Percentiles rank a stretch among this genome's conserved stretches.
These are phyloP conservation scores for Colletotrichum falcatum DNA, from an alignment of 2,329 filamentous ascomycete genomes.

Conservation along the genomic window DNA sequence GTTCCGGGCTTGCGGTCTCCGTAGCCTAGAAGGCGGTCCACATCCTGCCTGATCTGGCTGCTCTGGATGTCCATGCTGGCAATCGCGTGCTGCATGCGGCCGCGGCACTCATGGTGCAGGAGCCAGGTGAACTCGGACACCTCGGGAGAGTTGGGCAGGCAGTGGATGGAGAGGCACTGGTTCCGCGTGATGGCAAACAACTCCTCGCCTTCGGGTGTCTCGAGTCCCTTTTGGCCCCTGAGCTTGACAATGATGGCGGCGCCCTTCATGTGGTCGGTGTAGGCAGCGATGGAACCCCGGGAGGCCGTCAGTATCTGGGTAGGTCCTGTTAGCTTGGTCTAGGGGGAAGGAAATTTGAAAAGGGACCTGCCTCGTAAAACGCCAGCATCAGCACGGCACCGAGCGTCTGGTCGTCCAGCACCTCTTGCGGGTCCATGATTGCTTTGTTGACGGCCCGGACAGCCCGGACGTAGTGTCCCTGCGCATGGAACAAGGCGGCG, in stretches of 20 bases:
- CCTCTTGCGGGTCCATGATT: conserved; percentile 38
- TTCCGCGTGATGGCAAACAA: conserved; percentile 44
- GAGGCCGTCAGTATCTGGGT: conserved; percentile 41
- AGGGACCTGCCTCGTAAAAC: conserved; percentile 36
- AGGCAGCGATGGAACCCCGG: conserved; percentile 40
- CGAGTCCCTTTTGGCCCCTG: conserved; percentile 40
- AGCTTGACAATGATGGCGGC: conserved; percentile 43
- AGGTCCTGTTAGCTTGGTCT: neutral
- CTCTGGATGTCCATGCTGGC: conserved; percentile 42
- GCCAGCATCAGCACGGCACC: conserved; percentile 40
- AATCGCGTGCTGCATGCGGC: conserved; percentile 41
- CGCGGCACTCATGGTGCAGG: conserved; percentile 41
- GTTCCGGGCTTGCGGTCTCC: conserved; percentile 38
- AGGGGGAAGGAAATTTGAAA: neutral
- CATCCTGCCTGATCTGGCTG: conserved; percentile 43
- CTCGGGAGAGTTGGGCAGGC: conserved; percentile 41
- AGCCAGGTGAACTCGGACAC: conserved; percentile 43
- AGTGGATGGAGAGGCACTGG: conserved; percentile 42
- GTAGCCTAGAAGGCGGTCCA: conserved; percentile 32
- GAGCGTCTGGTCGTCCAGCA: conserved; percentile 40
- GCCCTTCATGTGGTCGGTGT: conserved; percentile 44
- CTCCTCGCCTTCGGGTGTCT: conserved; percentile 42
- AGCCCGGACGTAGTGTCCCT: conserved; percentile 40
- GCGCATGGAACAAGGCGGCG: conserved; percentile 31
- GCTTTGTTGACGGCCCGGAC: conserved; percentile 41